Percentiles rank a stretch among this genome's conserved stretches.
These are phyloP conservation scores for Babesia caballi DNA, from an alignment of 169 alveolate genomes.

Conservation along the genomic window DNA sequence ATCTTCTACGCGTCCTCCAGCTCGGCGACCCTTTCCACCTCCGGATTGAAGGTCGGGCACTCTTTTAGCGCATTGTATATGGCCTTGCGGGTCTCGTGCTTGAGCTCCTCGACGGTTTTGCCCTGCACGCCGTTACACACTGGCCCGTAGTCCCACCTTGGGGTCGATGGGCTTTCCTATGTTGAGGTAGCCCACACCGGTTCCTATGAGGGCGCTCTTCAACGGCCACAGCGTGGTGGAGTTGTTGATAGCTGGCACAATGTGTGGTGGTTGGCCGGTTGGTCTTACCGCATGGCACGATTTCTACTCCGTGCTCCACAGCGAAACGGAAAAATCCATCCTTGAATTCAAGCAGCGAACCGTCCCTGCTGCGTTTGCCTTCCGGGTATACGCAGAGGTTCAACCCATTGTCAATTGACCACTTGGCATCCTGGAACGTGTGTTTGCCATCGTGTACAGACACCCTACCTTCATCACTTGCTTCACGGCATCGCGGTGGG, in stretches of 20 bases:
- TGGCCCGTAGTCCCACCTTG: background rate
- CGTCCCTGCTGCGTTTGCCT: slow-evolving; percentile 81
- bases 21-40: slow-evolving; percentile 36
- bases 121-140: slow-evolving; percentile 20
- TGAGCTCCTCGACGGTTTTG: slow-evolving; percentile 47
- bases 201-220: background rate
- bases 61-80: slow-evolving; percentile 30
- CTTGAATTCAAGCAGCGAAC: slow-evolving; percentile 82
- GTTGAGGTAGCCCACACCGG: slow-evolving; percentile 22
- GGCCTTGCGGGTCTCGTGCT: slow-evolving; percentile 27
- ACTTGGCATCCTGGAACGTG: slow-evolving; percentile 30
- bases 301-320: slow-evolving; percentile 76
- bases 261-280: background rate
- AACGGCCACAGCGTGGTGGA: slow-evolving; percentile 8
- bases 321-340: slow-evolving; percentile 87
- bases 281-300: slow-evolving; percentile 78
- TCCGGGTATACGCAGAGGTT: slow-evolving; percentile 80
- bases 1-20: slow-evolving; percentile 9
- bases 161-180: slow-evolving; percentile 58
- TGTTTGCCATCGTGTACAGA: background rate
- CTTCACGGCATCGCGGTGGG: slow-evolving; percentile 24
- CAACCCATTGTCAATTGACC: slow-evolving; percentile 34
- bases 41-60: slow-evolving; percentile 52
- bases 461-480: slow-evolving; percentile 34
- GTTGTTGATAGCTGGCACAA: slow-evolving; percentile 37